Base-by-base conservation (phyloP, 805 yeast genomes). In the Kluyveromyces siamensis region DNA sequence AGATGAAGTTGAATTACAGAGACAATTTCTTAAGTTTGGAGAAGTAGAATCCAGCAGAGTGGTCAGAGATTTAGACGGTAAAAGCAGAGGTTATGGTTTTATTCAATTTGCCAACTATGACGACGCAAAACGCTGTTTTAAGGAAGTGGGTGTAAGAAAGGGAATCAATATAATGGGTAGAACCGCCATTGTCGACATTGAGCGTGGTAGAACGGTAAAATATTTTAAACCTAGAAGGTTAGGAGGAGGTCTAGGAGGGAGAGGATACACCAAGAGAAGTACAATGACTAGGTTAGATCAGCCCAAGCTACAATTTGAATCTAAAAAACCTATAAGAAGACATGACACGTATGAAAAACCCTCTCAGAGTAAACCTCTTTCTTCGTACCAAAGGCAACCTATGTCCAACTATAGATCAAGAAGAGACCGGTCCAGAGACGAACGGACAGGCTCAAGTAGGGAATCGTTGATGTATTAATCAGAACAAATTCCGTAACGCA, bases 201-300 rank as follows among this genome's bases (percentile, higher is more conserved):
- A 84, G 59, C 64, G 91, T 50, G 85, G 88, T 2, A 67, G 93
- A 42, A 64, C 79, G 1, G 75, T 77, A 14, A 75, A 83, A 48
- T 76, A 74, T 54, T 86, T 90, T 84, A 75, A 73, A 48, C 93
- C 95, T 0, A 62, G 84, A 56, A 63, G 91, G 50, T 70, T 91
- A 2, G 96, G 96, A 1, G 97, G 97, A 4, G 97, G 97, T 0
- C 66, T 86, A n/a, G 97, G 97, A 4, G 96, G 96, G 1, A 72
- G 93, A 48, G 80, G 81, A 45, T 81, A 81, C 59, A 73, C 80
- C 2, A 69, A 65, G 50, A 62, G 53, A 27, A 44, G 49, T n/a
- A 35, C 25, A 17, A 27, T 45, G 40, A 45, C 47, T 19, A 48
- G 40, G 21, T 27, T 45, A 19, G 44, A 40, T 19, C 40, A 17